Evolutionary conservation across 208 protist genomes (phyloP), one percentile per base, ranked within the genome.

Genomic region (Porcisia hertigi): DNA sequence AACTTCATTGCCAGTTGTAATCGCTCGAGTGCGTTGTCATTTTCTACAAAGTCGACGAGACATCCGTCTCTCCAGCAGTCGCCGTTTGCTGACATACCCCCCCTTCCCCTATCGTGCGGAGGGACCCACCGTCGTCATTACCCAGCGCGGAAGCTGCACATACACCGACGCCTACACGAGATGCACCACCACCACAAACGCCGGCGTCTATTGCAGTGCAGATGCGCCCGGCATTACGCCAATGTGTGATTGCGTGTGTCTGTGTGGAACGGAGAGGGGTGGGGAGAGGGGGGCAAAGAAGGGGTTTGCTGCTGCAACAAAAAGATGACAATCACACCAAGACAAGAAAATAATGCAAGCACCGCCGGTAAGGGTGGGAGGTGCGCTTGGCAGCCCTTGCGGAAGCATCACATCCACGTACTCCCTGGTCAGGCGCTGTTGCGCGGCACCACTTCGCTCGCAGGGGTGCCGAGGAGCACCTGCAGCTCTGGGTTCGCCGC

Each of bases 391-490:
- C 11, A 52, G 47, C 47, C 62, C 14, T 23, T 66, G 34, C 30
- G 36, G 1, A 25, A 16, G 20, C 20, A 47, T 66, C 62, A 66
- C 62, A 25, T 8, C 62, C 14, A 47, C 62, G 62, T 30, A 8
- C 62, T 0, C 62, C 39, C 6, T 66, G 62, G n/a, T 3, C 39
- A 18, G n/a, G 39, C 39, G 20, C 39, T 18, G 65, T 25, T 25
- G 67, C 36, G 67, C 25, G 30, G 54, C 43, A 16, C 30, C 23
- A 83, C 55, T 52, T 83, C 82, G 11, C 73, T 79, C 16, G 66
- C 57, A 1, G 77, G 65, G n/a, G 83, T 43, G 25, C 80, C 84
- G 14, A 88, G 77, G 20, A 88, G 63, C 70, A 75, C 65, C 41
- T 78, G 73, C 53, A 88, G 57, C 41, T 76, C 47, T 23, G 64